Evolutionary conservation across 257 asterid species (phyloP).

Genomic region (Plantago major): DNA sequence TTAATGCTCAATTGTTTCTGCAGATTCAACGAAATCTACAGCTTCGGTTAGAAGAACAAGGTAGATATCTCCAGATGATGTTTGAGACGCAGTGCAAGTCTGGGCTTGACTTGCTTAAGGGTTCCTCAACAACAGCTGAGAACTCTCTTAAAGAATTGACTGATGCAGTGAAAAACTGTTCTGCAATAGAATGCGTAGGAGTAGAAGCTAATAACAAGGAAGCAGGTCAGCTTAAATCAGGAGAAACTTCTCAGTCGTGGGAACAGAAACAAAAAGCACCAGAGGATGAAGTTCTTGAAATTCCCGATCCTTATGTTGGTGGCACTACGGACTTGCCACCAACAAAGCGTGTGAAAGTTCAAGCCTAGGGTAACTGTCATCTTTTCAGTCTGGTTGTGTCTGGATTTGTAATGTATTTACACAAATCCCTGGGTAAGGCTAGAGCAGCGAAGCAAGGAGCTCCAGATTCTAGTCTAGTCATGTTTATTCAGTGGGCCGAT

Average conservation of each 20-base stretch:
- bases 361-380: slow-evolving; percentile 23
- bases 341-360: slow-evolving; percentile 59
- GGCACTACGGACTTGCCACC: slow-evolving; percentile 37
- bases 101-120: slow-evolving; percentile 30
- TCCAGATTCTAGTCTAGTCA: not conserved
- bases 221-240: slow-evolving; percentile 21
- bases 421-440: slow-evolving; percentile 6
- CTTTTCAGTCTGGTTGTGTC: slow-evolving; percentile 17
- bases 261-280: slow-evolving; percentile 36
- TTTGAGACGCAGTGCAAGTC: slow-evolving; percentile 87
- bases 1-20: slow-evolving; percentile 14
- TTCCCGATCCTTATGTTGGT: slow-evolving; percentile 21
- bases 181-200: slow-evolving; percentile 26
- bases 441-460: slow-evolving; percentile 12
- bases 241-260: slow-evolving; percentile 26
- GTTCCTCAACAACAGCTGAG: no score
- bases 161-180: slow-evolving; percentile 28
- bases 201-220: slow-evolving; percentile 25
- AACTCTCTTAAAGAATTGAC: slow-evolving; percentile 20
- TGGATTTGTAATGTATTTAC: slow-evolving; percentile 3
- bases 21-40: slow-evolving; percentile 94
- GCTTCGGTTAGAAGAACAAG: slow-evolving; percentile 92
- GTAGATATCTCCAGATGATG: slow-evolving; percentile 79
- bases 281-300: slow-evolving; percentile 27
- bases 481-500: slow-evolving; percentile 3